phyloP scores from a whole-genome alignment of 345 rosid species.

The Isatis tinctoria region DNA sequence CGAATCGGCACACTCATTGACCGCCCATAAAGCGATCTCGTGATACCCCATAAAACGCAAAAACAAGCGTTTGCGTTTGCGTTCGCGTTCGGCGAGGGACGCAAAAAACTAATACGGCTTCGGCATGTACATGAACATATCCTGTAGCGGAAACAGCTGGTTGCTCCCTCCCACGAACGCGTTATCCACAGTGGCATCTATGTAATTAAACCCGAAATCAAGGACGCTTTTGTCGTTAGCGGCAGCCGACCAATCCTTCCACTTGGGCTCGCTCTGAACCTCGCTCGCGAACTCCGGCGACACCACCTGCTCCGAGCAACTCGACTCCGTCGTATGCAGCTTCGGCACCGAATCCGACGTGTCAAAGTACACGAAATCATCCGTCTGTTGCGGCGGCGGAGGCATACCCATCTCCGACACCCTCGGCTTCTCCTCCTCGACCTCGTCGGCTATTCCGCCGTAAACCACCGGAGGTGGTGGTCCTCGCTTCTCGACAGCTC shows the following conservation, averaged over 20 bases:
- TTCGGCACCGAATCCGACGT: conserved; percentile 82
- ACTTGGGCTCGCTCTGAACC: conserved; percentile 86
- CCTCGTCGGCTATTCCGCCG: conserved; percentile 13
- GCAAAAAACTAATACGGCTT: conserved; percentile 12
- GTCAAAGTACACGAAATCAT: conserved; percentile 46
- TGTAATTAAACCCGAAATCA: conserved; percentile 46
- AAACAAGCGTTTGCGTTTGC: neutral
- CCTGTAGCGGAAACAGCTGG: conserved; percentile 52
- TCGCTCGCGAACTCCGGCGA: conserved; percentile 88
- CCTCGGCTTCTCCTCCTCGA: conserved; percentile 24
- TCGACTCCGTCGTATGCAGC: conserved; percentile 82
- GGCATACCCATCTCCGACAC: conserved; percentile 19
- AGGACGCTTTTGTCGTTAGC: conserved; percentile 27
- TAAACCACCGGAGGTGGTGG: conserved; percentile 15
- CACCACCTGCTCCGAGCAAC: conserved; percentile 94
- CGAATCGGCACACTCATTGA: conserved; percentile 34
- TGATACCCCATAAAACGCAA: conserved; percentile 26
- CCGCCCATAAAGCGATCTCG: conserved; percentile 24
- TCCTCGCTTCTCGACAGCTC: conserved; percentile 52
- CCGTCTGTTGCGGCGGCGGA: conserved; percentile 18
- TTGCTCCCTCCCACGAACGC: conserved; percentile 33
- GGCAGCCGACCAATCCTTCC: conserved; percentile 47
- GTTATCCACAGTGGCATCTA: conserved; percentile 41
- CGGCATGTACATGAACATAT: conserved; percentile 71
- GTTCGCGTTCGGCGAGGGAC: neutral